A percentile compares a stretch with the other conserved stretches of the same genome.
Evolutionary conservation across 2,329 filamentous ascomycete genomes (phyloP).

Genomic region (Fusarium beomiforme): DNA sequence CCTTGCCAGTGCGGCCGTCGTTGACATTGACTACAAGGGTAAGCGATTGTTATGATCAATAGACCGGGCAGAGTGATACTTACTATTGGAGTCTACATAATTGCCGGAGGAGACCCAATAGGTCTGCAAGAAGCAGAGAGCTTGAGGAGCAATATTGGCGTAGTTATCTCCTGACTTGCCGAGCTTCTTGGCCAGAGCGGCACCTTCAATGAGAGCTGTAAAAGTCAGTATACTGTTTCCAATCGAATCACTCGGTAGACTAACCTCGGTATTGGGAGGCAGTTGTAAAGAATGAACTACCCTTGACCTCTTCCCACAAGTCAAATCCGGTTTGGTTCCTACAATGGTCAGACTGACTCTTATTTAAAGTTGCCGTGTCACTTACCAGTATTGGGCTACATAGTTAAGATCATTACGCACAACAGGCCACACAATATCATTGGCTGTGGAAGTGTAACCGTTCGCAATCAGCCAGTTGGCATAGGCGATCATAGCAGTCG

Average conservation of each 20-base stretch:
- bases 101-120: slow-evolving; percentile 74
- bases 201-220: slow-evolving; percentile 71
- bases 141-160: slow-evolving; percentile 71
- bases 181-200: slow-evolving; percentile 70
- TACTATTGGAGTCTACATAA: slow-evolving; percentile 75
- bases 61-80: slow-evolving; percentile 17
- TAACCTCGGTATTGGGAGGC: slow-evolving; percentile 73
- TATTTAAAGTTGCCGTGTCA: background rate
- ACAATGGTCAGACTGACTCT: background rate
- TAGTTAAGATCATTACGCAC: slow-evolving; percentile 81
- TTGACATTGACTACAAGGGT: slow-evolving; percentile 60
- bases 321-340: slow-evolving; percentile 74
- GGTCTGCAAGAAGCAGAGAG: slow-evolving; percentile 77
- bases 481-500: slow-evolving; percentile 77
- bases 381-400: slow-evolving; percentile 75
- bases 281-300: slow-evolving; percentile 83
- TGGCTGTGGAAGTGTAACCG: slow-evolving; percentile 67
- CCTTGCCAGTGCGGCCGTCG: slow-evolving; percentile 72
- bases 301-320: slow-evolving; percentile 84
- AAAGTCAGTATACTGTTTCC: background rate
- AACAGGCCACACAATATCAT: slow-evolving; percentile 74
- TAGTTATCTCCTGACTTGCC: slow-evolving; percentile 70
- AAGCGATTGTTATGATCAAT: background rate
- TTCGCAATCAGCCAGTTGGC: slow-evolving; percentile 76
- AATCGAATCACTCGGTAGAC: background rate